A percentile compares a stretch with the other conserved stretches of the same genome.
Conservation (phyloP, 345 rosid genomes). For the Nephelium lappaceum region DNA sequence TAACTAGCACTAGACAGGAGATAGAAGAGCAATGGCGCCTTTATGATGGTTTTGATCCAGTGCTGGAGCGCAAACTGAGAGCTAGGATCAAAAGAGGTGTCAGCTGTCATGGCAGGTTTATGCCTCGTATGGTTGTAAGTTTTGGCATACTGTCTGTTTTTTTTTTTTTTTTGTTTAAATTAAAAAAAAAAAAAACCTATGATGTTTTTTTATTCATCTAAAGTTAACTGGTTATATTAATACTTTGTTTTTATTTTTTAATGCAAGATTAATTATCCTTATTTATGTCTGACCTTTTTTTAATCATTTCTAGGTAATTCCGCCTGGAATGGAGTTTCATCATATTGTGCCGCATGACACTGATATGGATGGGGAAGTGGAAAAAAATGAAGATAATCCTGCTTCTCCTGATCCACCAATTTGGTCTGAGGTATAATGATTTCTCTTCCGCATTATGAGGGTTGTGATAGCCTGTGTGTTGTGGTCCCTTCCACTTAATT, state of each 20-base stretch:
- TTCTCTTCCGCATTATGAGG: slow-evolving; percentile 4
- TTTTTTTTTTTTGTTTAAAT: not conserved
- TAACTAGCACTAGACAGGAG: slow-evolving; percentile 81
- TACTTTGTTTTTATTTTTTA: not conserved
- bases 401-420: slow-evolving; percentile 72
- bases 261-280: not conserved
- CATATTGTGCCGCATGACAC: slow-evolving; percentile 76
- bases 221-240: slow-evolving; percentile 13
- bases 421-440: slow-evolving; percentile 71
- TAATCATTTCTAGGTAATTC: slow-evolving; percentile 60
- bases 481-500: not conserved
- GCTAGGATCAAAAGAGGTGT: slow-evolving; percentile 76
- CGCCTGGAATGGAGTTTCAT: slow-evolving; percentile 97
- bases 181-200: not conserved
- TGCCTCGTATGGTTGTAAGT: slow-evolving; percentile 82
- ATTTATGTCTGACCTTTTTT: slow-evolving; percentile 1
- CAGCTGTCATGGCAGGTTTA: slow-evolving; percentile 72
- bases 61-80: slow-evolving; percentile 68
- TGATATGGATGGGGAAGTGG: slow-evolving; percentile 68
- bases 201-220: not conserved
- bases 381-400: slow-evolving; percentile 57
- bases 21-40: slow-evolving; percentile 79
- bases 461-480: not conserved
- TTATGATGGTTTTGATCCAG: slow-evolving; percentile 80
- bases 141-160: slow-evolving; percentile 21